Conservation (phyloP, 129 eudicot species). For the Arctium minus region DNA sequence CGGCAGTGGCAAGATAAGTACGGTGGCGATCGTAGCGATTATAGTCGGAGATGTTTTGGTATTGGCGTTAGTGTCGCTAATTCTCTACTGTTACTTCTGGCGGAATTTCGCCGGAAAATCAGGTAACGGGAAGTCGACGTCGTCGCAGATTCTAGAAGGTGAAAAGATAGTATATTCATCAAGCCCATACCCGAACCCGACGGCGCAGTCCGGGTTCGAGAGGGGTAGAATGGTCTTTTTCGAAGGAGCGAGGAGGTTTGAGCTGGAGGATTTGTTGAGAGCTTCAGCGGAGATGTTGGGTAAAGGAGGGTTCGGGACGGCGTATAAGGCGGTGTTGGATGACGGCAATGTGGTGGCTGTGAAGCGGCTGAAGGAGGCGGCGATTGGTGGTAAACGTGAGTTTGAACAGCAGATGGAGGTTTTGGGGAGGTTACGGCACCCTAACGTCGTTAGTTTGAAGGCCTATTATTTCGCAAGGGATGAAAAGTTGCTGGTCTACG, state of each 20-base stretch:
- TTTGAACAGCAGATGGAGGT: conserved; percentile 38
- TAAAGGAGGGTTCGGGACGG: conserved; percentile 60
- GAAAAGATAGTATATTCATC: conserved; percentile 76
- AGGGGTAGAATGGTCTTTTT: conserved; percentile 90
- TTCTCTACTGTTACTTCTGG: conserved; percentile 37
- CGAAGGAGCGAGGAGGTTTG: conserved; percentile 70
- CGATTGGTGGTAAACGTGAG: conserved; percentile 43
- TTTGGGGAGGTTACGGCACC: conserved; percentile 39
- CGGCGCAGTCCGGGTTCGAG: conserved; percentile 50
- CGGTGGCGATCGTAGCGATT: conserved; percentile 27
- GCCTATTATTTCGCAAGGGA: conserved; percentile 48
- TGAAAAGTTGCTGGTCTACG: conserved; percentile 55
- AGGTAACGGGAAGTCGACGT: conserved; percentile 18
- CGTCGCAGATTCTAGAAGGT: conserved; percentile 44
- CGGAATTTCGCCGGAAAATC: conserved; percentile 16
- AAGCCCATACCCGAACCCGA: conserved; percentile 29
- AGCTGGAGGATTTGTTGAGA: conserved; percentile 52
- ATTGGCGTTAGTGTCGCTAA: conserved; percentile 29
- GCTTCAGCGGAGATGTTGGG: conserved; percentile 75
- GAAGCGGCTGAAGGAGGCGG: conserved; percentile 47
- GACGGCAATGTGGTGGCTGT: conserved; percentile 57
- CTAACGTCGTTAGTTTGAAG: conserved; percentile 49
- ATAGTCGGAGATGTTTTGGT: conserved; percentile 34
- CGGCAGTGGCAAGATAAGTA: conserved; percentile 17
- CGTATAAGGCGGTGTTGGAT: conserved; percentile 53